These are phyloP conservation scores for Coleophoma cylindrospora DNA, from an alignment of 2,329 filamentous ascomycete genomes.

Conservation along the genomic window DNA sequence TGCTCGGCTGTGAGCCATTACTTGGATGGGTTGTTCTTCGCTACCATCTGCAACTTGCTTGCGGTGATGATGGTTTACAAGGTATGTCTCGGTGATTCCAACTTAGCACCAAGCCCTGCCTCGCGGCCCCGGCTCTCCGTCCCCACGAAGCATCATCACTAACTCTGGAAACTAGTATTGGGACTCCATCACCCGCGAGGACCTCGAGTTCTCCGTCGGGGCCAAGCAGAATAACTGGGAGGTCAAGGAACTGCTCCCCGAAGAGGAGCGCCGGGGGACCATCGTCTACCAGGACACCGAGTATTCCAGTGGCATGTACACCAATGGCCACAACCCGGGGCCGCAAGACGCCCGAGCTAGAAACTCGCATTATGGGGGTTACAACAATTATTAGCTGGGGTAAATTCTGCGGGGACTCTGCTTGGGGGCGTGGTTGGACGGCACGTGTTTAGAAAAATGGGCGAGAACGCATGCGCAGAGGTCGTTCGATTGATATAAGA, in stretches of 20 bases:
- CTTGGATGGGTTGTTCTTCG: slow-evolving; percentile 89
- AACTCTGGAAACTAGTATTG: slow-evolving; percentile 63
- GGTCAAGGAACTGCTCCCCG: slow-evolving; percentile 72
- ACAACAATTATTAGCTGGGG: slow-evolving; percentile 18
- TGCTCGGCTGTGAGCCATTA: slow-evolving; percentile 86
- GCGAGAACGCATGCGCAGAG: no score
- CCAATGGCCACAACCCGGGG: slow-evolving; percentile 1
- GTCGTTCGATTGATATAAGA: no score
- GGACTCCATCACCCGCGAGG: slow-evolving; percentile 98
- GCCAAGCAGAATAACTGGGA: slow-evolving; percentile 97
- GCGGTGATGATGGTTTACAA: slow-evolving; percentile 99
- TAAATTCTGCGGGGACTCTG: background rate
- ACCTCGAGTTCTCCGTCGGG: slow-evolving; percentile 96
- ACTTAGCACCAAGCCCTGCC: background rate
- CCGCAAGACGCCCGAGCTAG: slow-evolving; percentile 7
- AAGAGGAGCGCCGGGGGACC: slow-evolving; percentile 25
- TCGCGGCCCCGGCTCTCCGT: background rate
- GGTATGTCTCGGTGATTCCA: slow-evolving; percentile 40
- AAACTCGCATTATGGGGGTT: slow-evolving; percentile 28
- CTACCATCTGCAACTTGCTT: slow-evolving; percentile 87
- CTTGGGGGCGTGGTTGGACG: background rate
- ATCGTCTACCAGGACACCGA: slow-evolving; percentile 25
- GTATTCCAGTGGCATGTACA: slow-evolving; percentile 17
- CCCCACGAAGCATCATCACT: background rate
- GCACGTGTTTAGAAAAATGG: no score